phyloP scores from a whole-genome alignment of 169 alveolate species.

The Cryptosporidium ubiquitum region DNA sequence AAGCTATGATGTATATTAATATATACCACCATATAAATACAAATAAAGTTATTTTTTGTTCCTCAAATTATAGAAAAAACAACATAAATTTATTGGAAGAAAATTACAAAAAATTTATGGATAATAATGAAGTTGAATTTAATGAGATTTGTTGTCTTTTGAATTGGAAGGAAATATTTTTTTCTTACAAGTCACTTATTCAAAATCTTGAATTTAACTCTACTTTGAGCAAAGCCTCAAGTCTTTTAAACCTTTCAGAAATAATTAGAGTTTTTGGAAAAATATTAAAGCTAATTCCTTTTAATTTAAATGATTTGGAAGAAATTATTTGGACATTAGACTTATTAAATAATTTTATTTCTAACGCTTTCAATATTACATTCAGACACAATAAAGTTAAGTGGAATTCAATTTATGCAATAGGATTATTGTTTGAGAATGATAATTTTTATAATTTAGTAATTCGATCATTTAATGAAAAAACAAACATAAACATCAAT shows the following conservation, averaged over 20 bases:
- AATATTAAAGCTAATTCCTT: not conserved
- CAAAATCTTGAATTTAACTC: not conserved
- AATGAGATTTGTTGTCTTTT: conserved; percentile 5
- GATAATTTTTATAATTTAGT: not conserved
- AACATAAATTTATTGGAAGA: conserved; percentile 8
- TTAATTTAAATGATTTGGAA: not conserved
- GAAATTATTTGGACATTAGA: conserved; percentile 28
- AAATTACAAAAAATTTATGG: not conserved
- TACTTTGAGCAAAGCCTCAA: not conserved
- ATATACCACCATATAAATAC: conserved; percentile 11
- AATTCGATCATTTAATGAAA: not conserved
- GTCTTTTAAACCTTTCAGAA: conserved; percentile 11
- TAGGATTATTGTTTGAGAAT: conserved; percentile 38
- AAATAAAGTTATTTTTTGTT: conserved; percentile 8
- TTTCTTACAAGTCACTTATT: conserved; percentile 17
- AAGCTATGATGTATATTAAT: conserved; percentile 11
- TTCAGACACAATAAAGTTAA: conserved; percentile 26
- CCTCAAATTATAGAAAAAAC: conserved; percentile 8
- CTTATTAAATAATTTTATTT: not conserved
- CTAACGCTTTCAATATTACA: not conserved
- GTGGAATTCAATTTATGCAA: conserved; percentile 62
- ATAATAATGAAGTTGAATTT: not conserved
- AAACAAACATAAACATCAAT: not conserved
- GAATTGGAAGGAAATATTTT: conserved; percentile 10
- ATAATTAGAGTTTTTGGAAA: conserved; percentile 34